These are phyloP conservation scores for Lactarius quietus DNA, from an alignment of 768 basidiomycete genomes.

Conservation along the genomic window DNA sequence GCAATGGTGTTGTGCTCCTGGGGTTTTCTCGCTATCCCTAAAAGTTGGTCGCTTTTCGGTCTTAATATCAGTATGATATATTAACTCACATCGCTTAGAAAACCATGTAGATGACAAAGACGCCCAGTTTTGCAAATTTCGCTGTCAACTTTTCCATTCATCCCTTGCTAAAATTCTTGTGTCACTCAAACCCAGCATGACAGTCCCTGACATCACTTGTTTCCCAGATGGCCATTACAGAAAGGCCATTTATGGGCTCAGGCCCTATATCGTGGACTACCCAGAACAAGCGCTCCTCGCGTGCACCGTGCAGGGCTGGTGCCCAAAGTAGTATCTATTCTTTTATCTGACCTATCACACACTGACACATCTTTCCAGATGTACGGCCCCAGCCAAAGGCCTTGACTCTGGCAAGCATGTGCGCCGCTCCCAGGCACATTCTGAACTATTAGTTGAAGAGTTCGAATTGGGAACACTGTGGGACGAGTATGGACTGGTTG, in stretches of 20 bases:
- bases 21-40: slow-evolving; percentile 34
- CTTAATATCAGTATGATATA: no score
- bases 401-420: slow-evolving; percentile 3
- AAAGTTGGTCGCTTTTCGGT: slow-evolving; percentile 25
- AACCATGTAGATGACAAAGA: slow-evolving; percentile 15
- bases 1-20: slow-evolving; percentile 28
- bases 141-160: slow-evolving; percentile 5
- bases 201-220: neutral
- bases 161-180: slow-evolving; percentile 22
- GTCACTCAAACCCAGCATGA: slow-evolving; percentile 25
- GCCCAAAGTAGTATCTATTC: slow-evolving; percentile 29
- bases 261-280: slow-evolving; percentile 40
- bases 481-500: slow-evolving; percentile 32
- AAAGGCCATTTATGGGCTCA: slow-evolving; percentile 33
- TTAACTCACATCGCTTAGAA: neutral
- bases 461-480: slow-evolving; percentile 28
- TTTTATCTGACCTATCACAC: neutral
- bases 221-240: slow-evolving; percentile 35
- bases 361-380: slow-evolving; percentile 6
- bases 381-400: neutral
- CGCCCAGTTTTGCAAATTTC: slow-evolving; percentile 22
- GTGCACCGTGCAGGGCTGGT: slow-evolving; percentile 29
- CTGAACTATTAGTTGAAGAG: slow-evolving; percentile 21
- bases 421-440: slow-evolving; percentile 26
- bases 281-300: slow-evolving; percentile 34